Evolutionary conservation across 2,329 filamentous ascomycete genomes (phyloP).

Genomic region (Penicillium fuscoglaucum): DNA sequence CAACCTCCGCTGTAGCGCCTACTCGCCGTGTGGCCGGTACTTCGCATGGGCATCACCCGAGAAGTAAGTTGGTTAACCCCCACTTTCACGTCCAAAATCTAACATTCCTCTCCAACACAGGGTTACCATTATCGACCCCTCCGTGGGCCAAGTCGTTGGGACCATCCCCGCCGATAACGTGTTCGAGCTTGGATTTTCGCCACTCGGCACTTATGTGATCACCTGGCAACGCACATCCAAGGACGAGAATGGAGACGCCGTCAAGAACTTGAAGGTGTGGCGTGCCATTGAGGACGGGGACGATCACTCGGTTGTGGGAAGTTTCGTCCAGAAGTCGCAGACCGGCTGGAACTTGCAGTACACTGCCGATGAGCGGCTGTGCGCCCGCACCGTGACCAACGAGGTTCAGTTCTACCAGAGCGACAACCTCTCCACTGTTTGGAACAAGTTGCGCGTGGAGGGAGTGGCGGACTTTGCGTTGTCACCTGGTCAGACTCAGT

Average conservation of each 20-base stretch:
- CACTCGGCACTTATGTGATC: slow-evolving; percentile 85
- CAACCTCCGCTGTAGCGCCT: slow-evolving; percentile 89
- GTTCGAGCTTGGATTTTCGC: slow-evolving; percentile 93
- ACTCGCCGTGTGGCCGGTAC: slow-evolving; percentile 93
- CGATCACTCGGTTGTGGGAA: slow-evolving; percentile 71
- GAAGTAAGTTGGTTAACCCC: slow-evolving; percentile 47
- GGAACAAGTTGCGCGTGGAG: slow-evolving; percentile 93
- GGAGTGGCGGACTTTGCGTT: slow-evolving; percentile 87
- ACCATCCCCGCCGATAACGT: slow-evolving; percentile 78
- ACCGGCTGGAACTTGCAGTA: slow-evolving; percentile 98
- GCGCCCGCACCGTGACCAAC: slow-evolving; percentile 90
- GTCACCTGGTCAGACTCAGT: slow-evolving; percentile 84
- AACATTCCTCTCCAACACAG: slow-evolving; percentile 38
- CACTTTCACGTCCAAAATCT: background rate
- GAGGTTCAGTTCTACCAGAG: slow-evolving; percentile 97
- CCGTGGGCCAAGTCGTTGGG: slow-evolving; percentile 70
- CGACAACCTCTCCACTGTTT: slow-evolving; percentile 78
- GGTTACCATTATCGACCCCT: slow-evolving; percentile 82
- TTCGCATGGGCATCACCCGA: slow-evolving; percentile 93
- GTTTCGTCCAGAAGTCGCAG: slow-evolving; percentile 94
- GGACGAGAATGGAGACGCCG: slow-evolving; percentile 88
- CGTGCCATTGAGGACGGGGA: slow-evolving; percentile 68
- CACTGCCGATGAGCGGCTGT: slow-evolving; percentile 88
- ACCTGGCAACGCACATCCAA: slow-evolving; percentile 95
- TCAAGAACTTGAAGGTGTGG: slow-evolving; percentile 98